phyloP scores from a whole-genome alignment of 345 rosid genomes.

The Eucalyptus albens region DNA sequence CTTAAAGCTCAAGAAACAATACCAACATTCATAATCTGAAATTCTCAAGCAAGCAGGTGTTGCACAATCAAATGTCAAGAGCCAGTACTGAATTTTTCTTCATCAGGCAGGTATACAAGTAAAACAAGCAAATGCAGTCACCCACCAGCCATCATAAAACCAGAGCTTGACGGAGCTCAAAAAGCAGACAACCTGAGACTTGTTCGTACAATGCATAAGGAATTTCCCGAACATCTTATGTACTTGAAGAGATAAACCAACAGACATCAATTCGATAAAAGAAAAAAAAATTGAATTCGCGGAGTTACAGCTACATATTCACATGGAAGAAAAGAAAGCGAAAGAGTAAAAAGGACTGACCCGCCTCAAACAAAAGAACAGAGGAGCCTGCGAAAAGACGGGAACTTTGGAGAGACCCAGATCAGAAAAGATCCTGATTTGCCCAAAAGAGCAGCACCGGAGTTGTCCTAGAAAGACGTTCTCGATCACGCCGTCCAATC shows the following conservation, averaged over 20 bases:
- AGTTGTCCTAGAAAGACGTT: background rate
- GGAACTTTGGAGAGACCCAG: constrained; percentile 17
- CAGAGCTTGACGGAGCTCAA: background rate
- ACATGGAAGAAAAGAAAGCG: background rate
- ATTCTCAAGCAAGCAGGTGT: background rate
- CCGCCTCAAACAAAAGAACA: constrained; percentile 19
- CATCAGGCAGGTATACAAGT: background rate
- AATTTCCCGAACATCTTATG: background rate
- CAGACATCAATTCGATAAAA: background rate
- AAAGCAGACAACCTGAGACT: background rate
- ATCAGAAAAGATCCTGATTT: constrained; percentile 46
- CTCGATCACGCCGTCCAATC: background rate
- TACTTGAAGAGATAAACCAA: background rate
- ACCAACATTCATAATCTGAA: background rate
- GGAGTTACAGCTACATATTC: constrained; percentile 2
- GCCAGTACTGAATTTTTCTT: background rate
- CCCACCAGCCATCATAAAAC: constrained; percentile 27
- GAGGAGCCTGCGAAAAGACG: constrained; percentile 4
- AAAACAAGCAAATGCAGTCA: background rate
- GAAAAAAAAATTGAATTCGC: background rate
- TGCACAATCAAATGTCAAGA: background rate
- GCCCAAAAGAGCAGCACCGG: constrained; percentile 6
- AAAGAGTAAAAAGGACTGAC: constrained; percentile 14
- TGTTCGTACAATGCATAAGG: background rate
- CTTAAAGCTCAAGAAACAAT: background rate